Percentiles rank a stretch among this genome's conserved stretches.
Evolutionary conservation across 148 eudicot genomes (phyloP).

Genomic region (Oxyria digyna): DNA sequence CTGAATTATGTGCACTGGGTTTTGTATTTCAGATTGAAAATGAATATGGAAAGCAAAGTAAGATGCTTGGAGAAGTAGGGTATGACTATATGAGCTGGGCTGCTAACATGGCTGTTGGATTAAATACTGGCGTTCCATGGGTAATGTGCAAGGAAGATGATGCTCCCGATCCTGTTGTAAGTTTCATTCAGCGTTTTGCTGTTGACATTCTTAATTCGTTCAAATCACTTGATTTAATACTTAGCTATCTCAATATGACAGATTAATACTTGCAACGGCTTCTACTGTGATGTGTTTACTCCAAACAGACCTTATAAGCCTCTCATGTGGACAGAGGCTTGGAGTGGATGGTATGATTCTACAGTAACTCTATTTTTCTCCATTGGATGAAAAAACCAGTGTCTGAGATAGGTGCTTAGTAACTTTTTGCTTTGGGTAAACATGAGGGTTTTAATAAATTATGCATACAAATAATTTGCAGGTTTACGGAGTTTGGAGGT

Average conservation of each 20-base stretch:
- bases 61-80: constrained; percentile 44
- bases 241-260: constrained; percentile 15
- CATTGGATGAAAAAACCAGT: background rate
- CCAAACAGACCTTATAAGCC: constrained; percentile 82
- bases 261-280: constrained; percentile 94
- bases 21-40: constrained; percentile 58
- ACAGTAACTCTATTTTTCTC: background rate
- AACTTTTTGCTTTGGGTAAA: background rate
- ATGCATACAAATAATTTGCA: constrained; percentile 13
- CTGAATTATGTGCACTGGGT: background rate
- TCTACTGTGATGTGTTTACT: constrained; percentile 67
- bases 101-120: constrained; percentile 71
- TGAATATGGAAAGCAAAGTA: constrained; percentile 56
- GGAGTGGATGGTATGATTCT: constrained; percentile 76
- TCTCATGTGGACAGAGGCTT: constrained; percentile 84
- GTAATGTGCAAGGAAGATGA: constrained; percentile 91
- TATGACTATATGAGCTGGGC: constrained; percentile 85
- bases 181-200: constrained; percentile 5
- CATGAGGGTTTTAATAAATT: background rate
- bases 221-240: background rate
- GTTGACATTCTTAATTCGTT: background rate
- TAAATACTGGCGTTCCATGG: constrained; percentile 91
- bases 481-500: constrained; percentile 89
- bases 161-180: constrained; percentile 89
- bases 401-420: background rate